Percentiles rank a stretch among this genome's conserved stretches.
phyloP scores from a whole-genome alignment of 2,329 filamentous ascomycete genomes.

The Sporothrix pallida region DNA sequence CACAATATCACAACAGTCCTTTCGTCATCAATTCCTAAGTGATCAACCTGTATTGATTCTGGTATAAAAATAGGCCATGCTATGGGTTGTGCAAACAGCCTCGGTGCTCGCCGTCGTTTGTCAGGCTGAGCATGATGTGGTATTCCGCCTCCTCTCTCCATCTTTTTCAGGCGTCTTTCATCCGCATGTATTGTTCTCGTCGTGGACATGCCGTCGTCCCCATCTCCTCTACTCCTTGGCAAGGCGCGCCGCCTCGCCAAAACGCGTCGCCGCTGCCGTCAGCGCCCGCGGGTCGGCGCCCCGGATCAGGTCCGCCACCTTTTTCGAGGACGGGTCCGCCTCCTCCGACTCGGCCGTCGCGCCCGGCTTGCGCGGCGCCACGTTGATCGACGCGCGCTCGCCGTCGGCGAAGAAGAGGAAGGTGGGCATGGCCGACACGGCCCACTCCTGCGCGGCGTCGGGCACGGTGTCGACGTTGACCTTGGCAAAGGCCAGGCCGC shows the following conservation, averaged over 20 bases:
- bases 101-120: not conserved
- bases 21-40: no score
- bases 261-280: constrained; percentile 36
- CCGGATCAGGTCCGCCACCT: constrained; percentile 37
- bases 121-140: not conserved
- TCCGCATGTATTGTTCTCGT: not conserved
- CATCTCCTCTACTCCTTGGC: not conserved
- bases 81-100: not conserved
- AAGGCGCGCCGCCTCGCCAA: constrained; percentile 38
- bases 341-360: constrained; percentile 33
- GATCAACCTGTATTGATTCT: not conserved
- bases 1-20: not conserved
- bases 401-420: constrained; percentile 66
- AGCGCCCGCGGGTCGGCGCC: constrained; percentile 42
- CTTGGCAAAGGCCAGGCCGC: constrained; percentile 60
- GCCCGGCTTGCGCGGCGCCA: constrained; percentile 29
- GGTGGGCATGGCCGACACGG: constrained; percentile 62
- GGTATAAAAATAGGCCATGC: not conserved
- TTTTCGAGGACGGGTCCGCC: constrained; percentile 28
- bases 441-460: constrained; percentile 56
- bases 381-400: constrained; percentile 48
- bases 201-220: not conserved
- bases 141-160: not conserved
- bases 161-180: not conserved
- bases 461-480: constrained; percentile 63